Percentiles rank a stretch among this genome's conserved stretches.
These are phyloP conservation scores for Eucalyptus pumila DNA, from an alignment of 345 rosid species.

Conservation along the genomic window DNA sequence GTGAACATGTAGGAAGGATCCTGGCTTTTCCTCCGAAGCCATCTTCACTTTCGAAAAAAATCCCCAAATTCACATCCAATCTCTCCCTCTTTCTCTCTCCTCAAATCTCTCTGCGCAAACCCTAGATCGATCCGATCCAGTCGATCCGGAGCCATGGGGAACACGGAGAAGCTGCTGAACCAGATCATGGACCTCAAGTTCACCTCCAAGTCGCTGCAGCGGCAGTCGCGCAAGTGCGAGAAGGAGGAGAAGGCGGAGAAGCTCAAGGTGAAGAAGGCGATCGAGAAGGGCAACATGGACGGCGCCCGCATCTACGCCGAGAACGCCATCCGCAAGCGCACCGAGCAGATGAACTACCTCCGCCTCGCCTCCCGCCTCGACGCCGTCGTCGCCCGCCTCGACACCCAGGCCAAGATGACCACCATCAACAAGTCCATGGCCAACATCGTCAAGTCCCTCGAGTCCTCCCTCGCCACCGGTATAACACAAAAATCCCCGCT, in stretches of 20 bases:
- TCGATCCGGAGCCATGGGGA: conserved; percentile 38
- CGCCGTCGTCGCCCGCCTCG: conserved; percentile 91
- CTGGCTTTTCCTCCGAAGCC: neutral
- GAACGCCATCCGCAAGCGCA: conserved; percentile 87
- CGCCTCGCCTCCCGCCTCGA: conserved; percentile 88
- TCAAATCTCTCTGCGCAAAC: neutral
- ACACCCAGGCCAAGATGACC: conserved; percentile 95
- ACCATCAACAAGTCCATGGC: conserved; percentile 86
- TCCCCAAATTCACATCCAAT: neutral
- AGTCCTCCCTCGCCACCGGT: conserved; percentile 83
- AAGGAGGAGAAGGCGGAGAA: conserved; percentile 98
- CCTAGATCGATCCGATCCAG: neutral
- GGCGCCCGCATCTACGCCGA: conserved; percentile 98
- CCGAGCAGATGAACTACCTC: conserved; percentile 98
- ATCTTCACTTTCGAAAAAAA: neutral
- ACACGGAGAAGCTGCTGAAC: conserved; percentile 84
- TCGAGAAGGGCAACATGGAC: conserved; percentile 97
- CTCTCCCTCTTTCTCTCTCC: neutral
- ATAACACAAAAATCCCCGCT: neutral
- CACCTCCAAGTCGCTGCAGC: conserved; percentile 84
- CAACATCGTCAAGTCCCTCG: conserved; percentile 86
- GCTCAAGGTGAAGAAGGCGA: conserved; percentile 92
- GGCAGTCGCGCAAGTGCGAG: conserved; percentile 93
- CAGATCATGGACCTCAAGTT: conserved; percentile 95
- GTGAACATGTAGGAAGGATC: neutral